Percentiles rank a stretch among this genome's conserved stretches.
phyloP scores from a whole-genome alignment of 2,329 filamentous ascomycete genomes.

The Clonostachys sp. region DNA sequence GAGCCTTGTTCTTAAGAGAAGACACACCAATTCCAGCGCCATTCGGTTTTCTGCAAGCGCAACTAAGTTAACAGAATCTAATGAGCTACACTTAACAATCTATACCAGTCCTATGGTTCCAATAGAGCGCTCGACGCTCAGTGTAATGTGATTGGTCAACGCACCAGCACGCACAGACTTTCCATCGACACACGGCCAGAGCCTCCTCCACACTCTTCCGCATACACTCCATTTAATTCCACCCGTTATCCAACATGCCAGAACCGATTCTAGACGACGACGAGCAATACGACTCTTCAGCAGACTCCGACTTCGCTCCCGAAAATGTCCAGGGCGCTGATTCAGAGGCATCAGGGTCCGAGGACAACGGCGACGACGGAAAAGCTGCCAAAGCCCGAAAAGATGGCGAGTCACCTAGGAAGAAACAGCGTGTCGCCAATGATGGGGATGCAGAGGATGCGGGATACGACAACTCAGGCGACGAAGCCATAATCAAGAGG shows the following conservation, averaged over 20 bases:
- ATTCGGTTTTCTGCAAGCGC: too few species aligned
- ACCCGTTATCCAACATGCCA: conserved; percentile 5
- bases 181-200: too few species aligned
- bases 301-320: conserved; percentile 71
- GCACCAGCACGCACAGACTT: too few species aligned
- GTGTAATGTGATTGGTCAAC: too few species aligned
- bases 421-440: conserved; percentile 4
- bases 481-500: conserved; percentile 63
- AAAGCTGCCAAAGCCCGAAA: conserved; percentile 9
- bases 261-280: conserved; percentile 38
- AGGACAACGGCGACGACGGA: conserved; percentile 11
- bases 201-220: neutral
- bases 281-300: conserved; percentile 62
- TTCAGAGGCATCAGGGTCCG: conserved; percentile 47
- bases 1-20: too few species aligned
- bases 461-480: conserved; percentile 65
- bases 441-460: conserved; percentile 29
- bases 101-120: too few species aligned
- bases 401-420: neutral
- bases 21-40: too few species aligned
- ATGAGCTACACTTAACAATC: too few species aligned
- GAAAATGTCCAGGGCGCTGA: conserved; percentile 43
- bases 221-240: neutral
- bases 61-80: too few species aligned
- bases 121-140: too few species aligned